Base-by-base conservation (phyloP, 78 protist genomes). In the Dictyostelium discoideum region DNA sequence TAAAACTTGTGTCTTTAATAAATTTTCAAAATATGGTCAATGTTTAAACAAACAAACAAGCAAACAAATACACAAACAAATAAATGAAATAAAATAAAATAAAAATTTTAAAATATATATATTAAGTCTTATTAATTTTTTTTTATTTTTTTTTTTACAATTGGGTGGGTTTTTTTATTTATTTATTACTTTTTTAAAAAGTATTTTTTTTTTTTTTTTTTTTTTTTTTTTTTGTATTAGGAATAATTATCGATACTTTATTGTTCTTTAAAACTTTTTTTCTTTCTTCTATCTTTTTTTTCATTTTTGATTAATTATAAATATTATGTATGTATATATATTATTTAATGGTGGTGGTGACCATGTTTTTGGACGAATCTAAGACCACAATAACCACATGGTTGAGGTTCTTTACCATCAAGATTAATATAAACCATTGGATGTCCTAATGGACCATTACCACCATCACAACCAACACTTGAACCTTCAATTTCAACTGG, bases 331-430 rank as follows among this genome's bases (percentile, higher is more conserved):
- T n/a, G n/a, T 80, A n/a, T 32, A 32, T 42, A n/a, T 46, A 79
- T 18, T 22, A 48, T 81, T 85, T 74, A 85, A 78, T 92, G 92
- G 24, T 87, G 93, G 32, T 85, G 93, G 20, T 92, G 96, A 46
- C 92, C 92, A 24, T 85, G 54, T 63, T 85, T 85, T 65, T 77
- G 72, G 48, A 93, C 85, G 73, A 93, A 93, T 84, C 96, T 85
- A 82, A 93, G 24, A 39, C 96, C 96, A 86, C 96, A 93, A 44
- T 93, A 93, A 32, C 96, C 96, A 86, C 96, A 93, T 79, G 96
- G 65, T 57, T 82, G 89, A n/a, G 96, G 96, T 67, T 83, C 83
- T 5, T 76, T 48, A 63, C 81, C 57, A 42, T 93, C 96, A 20
- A 93, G 69, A 39, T 93, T 93, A 50, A 93, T 93, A 65, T 87